Evolutionary conservation across 768 basidiomycete genomes (phyloP).

Genomic region (Termitomyces sp.): DNA sequence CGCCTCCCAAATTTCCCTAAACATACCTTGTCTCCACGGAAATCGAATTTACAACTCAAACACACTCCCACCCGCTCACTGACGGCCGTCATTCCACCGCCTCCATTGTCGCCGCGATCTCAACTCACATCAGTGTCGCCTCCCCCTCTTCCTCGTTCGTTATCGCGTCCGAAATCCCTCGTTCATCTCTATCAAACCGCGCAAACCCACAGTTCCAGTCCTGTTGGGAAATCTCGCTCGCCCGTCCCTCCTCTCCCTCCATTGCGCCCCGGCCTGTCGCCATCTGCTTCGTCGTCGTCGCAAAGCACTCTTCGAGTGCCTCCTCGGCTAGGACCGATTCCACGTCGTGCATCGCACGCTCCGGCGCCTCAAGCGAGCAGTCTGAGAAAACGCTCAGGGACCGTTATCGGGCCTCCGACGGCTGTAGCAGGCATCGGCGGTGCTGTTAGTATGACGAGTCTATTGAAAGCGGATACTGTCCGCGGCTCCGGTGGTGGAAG

Average conservation of each 20-base stretch:
- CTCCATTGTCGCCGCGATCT: constrained; percentile 4
- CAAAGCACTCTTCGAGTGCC: constrained; percentile 1
- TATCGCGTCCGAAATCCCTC: constrained; percentile 11
- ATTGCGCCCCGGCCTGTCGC: constrained; percentile 2
- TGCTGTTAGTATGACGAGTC: constrained; percentile 17
- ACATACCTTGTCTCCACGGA: constrained; percentile 15
- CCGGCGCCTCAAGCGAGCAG: constrained; percentile 20
- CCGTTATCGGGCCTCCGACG: constrained; percentile 19
- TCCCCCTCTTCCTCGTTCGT: constrained; percentile 1
- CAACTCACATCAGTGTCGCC: background rate
- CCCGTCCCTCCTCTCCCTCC: constrained; percentile 4
- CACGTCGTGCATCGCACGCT: constrained; percentile 21
- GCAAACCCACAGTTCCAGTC: constrained; percentile 15
- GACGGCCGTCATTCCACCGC: constrained; percentile 3
- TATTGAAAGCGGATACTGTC: constrained; percentile 11
- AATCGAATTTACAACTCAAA: constrained; percentile 21
- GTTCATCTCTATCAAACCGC: constrained; percentile 14
- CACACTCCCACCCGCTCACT: constrained; percentile 9
- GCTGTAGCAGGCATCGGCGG: constrained; percentile 17
- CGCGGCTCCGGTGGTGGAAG: constrained; percentile 17
- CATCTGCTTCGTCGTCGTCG: constrained; percentile 4
- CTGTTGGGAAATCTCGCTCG: constrained; percentile 10
- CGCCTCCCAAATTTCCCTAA: constrained; percentile 11
- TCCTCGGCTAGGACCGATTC: constrained; percentile 14
- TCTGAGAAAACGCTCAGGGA: constrained; percentile 28